Evolutionary conservation across 2,329 filamentous ascomycete genomes (phyloP).

Genomic region (Lojkania enalia): DNA sequence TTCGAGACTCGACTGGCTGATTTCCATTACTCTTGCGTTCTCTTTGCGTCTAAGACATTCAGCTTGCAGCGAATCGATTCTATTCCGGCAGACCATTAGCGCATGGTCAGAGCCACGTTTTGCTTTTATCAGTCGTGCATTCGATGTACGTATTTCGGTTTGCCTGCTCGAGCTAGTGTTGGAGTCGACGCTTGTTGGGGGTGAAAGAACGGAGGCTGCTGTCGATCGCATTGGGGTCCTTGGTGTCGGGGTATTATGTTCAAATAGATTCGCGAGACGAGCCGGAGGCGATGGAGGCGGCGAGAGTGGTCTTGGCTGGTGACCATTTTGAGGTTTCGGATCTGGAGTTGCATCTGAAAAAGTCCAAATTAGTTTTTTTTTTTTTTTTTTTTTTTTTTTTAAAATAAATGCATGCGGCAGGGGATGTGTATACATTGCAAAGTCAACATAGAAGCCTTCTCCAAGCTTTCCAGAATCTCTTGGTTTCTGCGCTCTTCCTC

Average conservation of each 20-base stretch:
- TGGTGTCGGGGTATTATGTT: constrained; percentile 19
- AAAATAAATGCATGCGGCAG: not conserved
- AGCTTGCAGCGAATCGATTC: constrained; percentile 39
- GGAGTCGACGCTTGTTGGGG: constrained; percentile 26
- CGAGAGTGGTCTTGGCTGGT: constrained; percentile 31
- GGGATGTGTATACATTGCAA: constrained; percentile 35
- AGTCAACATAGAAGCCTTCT: constrained; percentile 43
- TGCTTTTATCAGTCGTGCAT: constrained; percentile 40
- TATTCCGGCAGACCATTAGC: constrained; percentile 37
- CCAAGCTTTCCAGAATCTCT: constrained; percentile 42
- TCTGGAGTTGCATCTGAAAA: constrained; percentile 31
- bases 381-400: too few species aligned
- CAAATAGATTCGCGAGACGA: constrained; percentile 20
- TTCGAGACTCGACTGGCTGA: constrained; percentile 24
- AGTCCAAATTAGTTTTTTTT: too few species aligned
- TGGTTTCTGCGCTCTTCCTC: constrained; percentile 42
- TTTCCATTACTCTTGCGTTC: constrained; percentile 21
- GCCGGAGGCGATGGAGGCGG: constrained; percentile 40
- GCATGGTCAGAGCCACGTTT: constrained; percentile 44
- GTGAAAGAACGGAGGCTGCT: constrained; percentile 25
- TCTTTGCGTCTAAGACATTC: constrained; percentile 35
- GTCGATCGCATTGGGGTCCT: constrained; percentile 28
- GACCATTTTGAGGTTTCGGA: constrained; percentile 21
- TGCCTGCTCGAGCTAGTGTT: constrained; percentile 20
- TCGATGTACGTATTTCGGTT: constrained; percentile 34